phyloP scores from a whole-genome alignment of 345 rosid genomes.

The Ceriops decandra region DNA sequence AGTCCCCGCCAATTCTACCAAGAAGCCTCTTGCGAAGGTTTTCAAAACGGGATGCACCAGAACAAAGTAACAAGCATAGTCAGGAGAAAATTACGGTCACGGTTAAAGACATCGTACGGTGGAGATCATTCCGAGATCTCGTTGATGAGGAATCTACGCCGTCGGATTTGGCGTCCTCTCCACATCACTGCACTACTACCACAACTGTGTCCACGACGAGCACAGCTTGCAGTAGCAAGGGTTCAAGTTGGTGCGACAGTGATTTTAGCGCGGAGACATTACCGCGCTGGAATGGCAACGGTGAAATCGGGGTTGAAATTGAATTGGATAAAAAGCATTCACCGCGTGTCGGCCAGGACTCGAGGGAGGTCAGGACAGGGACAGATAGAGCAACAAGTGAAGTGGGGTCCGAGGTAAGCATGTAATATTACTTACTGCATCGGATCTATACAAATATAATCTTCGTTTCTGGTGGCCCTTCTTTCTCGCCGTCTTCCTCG shows the following conservation, averaged over 20 bases:
- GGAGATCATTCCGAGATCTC: conserved; percentile 74
- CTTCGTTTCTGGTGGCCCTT: conserved; percentile 27
- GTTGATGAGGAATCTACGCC: conserved; percentile 36
- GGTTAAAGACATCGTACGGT: conserved; percentile 76
- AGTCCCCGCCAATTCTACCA: conserved; percentile 42
- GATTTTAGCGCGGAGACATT: conserved; percentile 65
- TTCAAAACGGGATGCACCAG: conserved; percentile 22
- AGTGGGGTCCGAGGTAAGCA: conserved; percentile 57
- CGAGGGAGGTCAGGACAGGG: conserved; percentile 29
- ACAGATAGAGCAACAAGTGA: conserved; percentile 16
- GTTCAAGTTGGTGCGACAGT: conserved; percentile 85
- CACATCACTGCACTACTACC: conserved; percentile 31
- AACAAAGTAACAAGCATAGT: conserved; percentile 3
- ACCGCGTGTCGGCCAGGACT: conserved; percentile 56
- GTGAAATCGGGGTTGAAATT: conserved; percentile 11
- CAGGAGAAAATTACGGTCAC: conserved; percentile 30
- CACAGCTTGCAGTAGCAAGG: conserved; percentile 32
- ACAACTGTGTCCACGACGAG: conserved; percentile 36
- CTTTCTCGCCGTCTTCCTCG: neutral
- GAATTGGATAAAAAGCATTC: conserved; percentile 19
- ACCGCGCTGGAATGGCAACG: conserved; percentile 42
- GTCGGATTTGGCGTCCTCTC: conserved; percentile 23
- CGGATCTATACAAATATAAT: conserved; percentile 18
- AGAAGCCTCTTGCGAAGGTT: conserved; percentile 49
- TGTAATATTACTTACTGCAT: conserved; percentile 8